A percentile compares a stretch with the other conserved stretches of the same genome.
Evolutionary conservation across 75 land plant genomes (phyloP).

Genomic region (Cunninghamia lanceolata): DNA sequence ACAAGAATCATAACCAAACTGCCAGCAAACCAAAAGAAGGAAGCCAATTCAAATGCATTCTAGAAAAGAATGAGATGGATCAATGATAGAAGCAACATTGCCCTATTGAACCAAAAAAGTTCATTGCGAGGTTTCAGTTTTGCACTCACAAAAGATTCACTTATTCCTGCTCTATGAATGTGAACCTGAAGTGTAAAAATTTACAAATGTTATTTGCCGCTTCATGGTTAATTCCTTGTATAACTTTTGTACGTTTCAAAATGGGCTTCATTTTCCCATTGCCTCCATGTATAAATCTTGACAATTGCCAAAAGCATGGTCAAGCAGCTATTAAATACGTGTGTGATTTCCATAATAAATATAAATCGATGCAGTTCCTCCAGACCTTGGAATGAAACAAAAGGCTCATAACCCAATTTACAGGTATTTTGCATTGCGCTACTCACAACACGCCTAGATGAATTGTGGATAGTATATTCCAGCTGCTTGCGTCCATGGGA

Average conservation of each 20-base stretch:
- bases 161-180: constrained; percentile 48
- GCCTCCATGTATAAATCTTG: no score
- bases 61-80: constrained; percentile 88
- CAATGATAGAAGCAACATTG: constrained; percentile 66
- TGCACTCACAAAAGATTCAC: constrained; percentile 30
- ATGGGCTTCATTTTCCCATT: no score
- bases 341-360: no score
- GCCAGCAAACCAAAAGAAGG: constrained; percentile 52
- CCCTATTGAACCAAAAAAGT: constrained; percentile 92
- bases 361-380: no score
- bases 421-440: constrained; percentile 32
- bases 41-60: constrained; percentile 52
- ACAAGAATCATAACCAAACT: constrained; percentile 66
- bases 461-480: constrained; percentile 16
- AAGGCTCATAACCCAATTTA: no score
- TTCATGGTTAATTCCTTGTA: constrained; percentile 40
- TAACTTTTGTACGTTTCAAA: no score
- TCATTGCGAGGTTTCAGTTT: constrained; percentile 68
- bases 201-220: constrained; percentile 75
- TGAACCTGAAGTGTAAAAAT: constrained; percentile 56
- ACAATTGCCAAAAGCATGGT: no score
- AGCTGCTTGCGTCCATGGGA: constrained; percentile 26
- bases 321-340: no score
- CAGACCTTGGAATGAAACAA: no score
- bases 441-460: constrained; percentile 36